Conservation (phyloP, 208 protist genomes). For the Acanthamoeba triangularis region DNA sequence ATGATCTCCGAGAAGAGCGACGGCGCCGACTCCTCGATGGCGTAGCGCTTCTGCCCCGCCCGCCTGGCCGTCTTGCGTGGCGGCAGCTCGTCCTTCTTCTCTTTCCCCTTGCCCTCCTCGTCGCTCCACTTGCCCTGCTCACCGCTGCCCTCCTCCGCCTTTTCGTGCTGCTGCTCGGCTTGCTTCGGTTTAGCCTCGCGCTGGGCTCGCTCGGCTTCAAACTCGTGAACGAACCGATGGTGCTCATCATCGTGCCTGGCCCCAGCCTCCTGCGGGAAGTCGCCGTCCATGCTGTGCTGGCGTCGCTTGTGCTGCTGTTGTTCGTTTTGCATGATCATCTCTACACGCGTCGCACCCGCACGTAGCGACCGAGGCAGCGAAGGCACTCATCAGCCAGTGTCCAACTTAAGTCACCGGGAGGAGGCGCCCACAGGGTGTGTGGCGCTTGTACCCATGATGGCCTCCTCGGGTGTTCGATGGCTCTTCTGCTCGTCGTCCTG, state of each 20-base stretch:
- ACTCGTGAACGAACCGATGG: not conserved
- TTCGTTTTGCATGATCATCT: slow-evolving; percentile 15
- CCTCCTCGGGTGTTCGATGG: slow-evolving; percentile 1
- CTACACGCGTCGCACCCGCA: not conserved
- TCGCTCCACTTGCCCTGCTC: slow-evolving; percentile 4
- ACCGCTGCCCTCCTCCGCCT: not conserved
- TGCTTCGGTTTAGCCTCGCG: not conserved
- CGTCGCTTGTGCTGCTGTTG: not conserved
- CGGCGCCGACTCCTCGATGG: slow-evolving; percentile 63
- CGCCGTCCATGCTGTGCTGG: not conserved
- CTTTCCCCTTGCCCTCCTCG: not conserved
- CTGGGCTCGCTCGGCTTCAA: not conserved
- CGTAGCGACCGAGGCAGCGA: too few relatives aligned
- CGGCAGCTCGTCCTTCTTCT: slow-evolving; percentile 47
- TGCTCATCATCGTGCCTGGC: not conserved
- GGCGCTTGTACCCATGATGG: not conserved
- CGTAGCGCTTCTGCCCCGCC: slow-evolving; percentile 17
- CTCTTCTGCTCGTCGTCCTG: not conserved
- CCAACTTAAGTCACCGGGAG: not conserved
- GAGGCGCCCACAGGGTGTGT: not conserved
- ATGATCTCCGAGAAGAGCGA: slow-evolving; percentile 73
- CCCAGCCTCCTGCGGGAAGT: not conserved
- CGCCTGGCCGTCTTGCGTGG: not conserved
- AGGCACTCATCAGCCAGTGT: not conserved
- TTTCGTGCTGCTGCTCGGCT: not conserved